phyloP scores from a whole-genome alignment of 768 basidiomycete genomes.

The Ramaria rubella region DNA sequence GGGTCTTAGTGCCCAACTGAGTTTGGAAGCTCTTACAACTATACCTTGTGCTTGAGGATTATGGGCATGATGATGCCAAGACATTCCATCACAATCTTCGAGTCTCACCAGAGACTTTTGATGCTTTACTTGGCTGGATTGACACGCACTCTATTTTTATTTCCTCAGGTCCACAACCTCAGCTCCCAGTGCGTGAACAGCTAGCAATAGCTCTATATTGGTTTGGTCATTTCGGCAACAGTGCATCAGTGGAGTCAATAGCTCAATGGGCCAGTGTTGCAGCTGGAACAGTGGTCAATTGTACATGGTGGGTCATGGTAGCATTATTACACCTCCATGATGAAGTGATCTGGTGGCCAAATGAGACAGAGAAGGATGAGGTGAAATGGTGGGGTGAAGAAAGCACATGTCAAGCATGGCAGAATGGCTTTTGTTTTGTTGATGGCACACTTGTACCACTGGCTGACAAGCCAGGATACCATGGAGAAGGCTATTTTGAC shows the following conservation, averaged over 20 bases:
- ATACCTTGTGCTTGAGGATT: conserved; percentile 24
- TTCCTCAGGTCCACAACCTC: no score
- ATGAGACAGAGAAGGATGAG: conserved; percentile 8
- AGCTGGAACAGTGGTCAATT: conserved; percentile 18
- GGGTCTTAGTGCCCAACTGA: not conserved
- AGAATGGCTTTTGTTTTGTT: no score
- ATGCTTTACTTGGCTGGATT: conserved; percentile 18
- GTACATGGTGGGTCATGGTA: conserved; percentile 17
- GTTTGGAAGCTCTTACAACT: conserved; percentile 21
- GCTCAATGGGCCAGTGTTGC: conserved; percentile 23
- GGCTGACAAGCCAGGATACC: no score
- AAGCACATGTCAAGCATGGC: conserved; percentile 18
- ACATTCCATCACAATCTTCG: conserved; percentile 25
- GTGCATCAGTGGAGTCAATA: conserved; percentile 17
- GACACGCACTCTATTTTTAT: conserved; percentile 23
- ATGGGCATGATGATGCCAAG: conserved; percentile 15
- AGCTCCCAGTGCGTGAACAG: no score
- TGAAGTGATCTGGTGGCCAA: not conserved
- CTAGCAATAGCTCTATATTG: conserved; percentile 25
- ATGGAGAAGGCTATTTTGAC: no score
- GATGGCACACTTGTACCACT: no score
- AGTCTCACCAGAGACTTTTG: no score
- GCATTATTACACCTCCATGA: conserved; percentile 10
- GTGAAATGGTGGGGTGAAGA: no score
- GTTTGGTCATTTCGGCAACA: conserved; percentile 28